Evolutionary conservation across 192 early-diverging fungal genomes (phyloP), one percentile per base, ranked within the genome.

Genomic region (Coemansia umbellata): DNA sequence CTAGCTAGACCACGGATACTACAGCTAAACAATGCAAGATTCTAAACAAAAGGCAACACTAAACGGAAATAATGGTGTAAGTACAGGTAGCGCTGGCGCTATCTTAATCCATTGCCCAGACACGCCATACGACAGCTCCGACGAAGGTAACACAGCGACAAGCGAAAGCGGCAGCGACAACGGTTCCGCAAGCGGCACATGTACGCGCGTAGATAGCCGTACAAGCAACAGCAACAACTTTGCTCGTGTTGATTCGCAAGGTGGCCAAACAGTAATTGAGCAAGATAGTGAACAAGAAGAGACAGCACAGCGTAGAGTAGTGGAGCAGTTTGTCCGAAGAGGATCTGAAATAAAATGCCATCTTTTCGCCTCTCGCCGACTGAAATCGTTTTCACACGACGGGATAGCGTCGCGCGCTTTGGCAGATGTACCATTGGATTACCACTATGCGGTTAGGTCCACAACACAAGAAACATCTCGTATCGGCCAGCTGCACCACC

Each of bases 381-480:
- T 57, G 8, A 70, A 63, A 26, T 63, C 67, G 11, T 58, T 58
- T 18, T 74, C 71, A 11, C 65, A 67, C 39, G 71, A 74, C 48
- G 58, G 59, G 18, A 62, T 60, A 0, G 22, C 57, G 22, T 43
- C 27, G 17, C 60, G 43, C 26, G 37, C 31, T 8, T 15, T 33
- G 2, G 44, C 17, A 1, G 42, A 27, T 0, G 10, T 9, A 0
- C 40, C 28, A 2, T 36, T 60, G 1, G 27, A 19, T 8, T 42
- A 54, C 30, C 40, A n/a, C 13, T 3, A 47, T 17, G 28, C 39
- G 2, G 45, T 50, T 3, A 64, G 45, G 8, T 50, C 45, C 19
- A 67, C 47, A 9, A 56, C 45, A 4, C 51, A 66, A 5, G 56
- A 47, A 15, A 23, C 36, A 9, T 8, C 37, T 8, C 31, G 23